Base-by-base conservation (phyloP, 371 early-diverging fungal species). In the Lichtheimia ramosa region DNA sequence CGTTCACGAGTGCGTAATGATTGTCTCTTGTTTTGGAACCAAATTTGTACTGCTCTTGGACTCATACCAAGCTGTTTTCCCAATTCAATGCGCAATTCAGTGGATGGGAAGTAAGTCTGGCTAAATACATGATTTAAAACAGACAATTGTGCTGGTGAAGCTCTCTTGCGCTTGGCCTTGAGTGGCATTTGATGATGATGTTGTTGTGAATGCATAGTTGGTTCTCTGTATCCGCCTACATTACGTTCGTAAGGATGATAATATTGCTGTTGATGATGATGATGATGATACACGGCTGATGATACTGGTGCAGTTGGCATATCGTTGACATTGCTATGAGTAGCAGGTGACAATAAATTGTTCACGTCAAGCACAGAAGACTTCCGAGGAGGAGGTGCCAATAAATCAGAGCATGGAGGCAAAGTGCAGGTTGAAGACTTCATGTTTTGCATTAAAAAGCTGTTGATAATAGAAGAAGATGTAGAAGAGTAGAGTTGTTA, bases 1-100 rank as follows among this genome's bases (percentile, higher is more conserved):
- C 70, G 63, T 63, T 73, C 71, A 74, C 73, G 68, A 62, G 86
- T 62, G 61, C 89, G 66, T 24, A 75, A 58, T 0, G 80, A 74
- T 61, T 88, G 88, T 21, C 97, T 84, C 57, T 92, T 88, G 75
- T 97, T 97, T 73, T 97, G 97, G 74, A 97, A 97, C 97, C 97
- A 96, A 27, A 96, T 92, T 66, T 97, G 94, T 0, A 96, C 92
- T 14, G 90, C 84, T 73, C 83, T 54, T 71, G 70, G 70, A 51
- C 75, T 93, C 96, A 97, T 97, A 41, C 89, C 87, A 18, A 96
- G 82, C 61, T 94, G 87, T 56, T 85, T 85, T 14, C 92, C 93
- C 13, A 99, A 83, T 48, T 87, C 83, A 61, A 87, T 85, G 48
- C 99, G 88, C 60, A 92, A 75, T 55, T 90, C 91, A 6, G 90